Base-by-base conservation (phyloP, 139 green algal species). In the Chlamydomonas sp. region DNA sequence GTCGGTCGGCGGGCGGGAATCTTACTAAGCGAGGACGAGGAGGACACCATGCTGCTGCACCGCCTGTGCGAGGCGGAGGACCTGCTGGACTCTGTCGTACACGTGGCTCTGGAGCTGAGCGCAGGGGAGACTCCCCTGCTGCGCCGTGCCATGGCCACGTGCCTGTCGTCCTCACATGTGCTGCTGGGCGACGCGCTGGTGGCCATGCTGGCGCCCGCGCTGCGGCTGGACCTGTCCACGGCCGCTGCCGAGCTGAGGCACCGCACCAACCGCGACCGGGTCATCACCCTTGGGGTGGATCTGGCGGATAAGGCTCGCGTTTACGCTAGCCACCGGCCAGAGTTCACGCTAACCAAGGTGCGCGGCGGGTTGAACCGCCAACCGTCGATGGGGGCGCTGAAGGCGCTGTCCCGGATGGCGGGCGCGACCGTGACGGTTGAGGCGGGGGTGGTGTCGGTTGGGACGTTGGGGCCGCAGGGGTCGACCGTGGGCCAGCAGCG, bases 41-140 rank as follows among this genome's bases (percentile, higher is more conserved):
- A 91, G 79, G 89, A 92, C 59, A 67, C 88, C 16, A 80, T 89
- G 59, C 84, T 86, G 79, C 80, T 92, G 68, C 75, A 85, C 62
- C 67, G 66, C 14, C 77, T 94, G 77, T 85, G 80, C 12, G 82
- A 90, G 79, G 89, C 87, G 58, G 91, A 94, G 85, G 78, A 92
- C 69, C 78, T 91, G 80, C 85, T 94, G 67, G 91, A 92, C 77
- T 89, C 86, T 10, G 67, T 57, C 6, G 69, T 92, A 20, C 76
- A 79, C 63, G 61, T 84, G 62, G 49, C 92, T 75, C 76, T 94
- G 87, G 85, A 74, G 9, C 57, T 91, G 7, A 15, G 18, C 49
- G 78, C 31, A 16, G 63, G n/a, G 77, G 91, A 92, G 57, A 89
- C 69, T 4, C 58, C 85, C 57, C 77, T 90, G 63, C 88, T 93